Conservation (phyloP, 2,329 filamentous ascomycete genomes). For the Botrytis deweyae region DNA sequence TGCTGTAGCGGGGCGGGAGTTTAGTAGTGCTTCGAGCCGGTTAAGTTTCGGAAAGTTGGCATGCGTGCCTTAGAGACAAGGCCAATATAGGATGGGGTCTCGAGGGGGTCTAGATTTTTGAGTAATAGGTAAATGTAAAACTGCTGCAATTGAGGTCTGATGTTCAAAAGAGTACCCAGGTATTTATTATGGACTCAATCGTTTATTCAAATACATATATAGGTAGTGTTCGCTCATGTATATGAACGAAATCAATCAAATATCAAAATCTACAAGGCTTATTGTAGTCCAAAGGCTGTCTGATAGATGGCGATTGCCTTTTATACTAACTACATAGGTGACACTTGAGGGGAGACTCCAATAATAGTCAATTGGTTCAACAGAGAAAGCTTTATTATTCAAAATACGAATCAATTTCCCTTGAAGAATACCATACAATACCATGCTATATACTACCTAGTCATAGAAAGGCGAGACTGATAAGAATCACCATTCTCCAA, state of each 20-base stretch:
- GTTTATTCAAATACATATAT: neutral
- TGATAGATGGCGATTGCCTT: neutral
- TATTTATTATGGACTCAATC: neutral
- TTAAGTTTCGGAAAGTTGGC: neutral
- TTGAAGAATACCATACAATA: neutral
- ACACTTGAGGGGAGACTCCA: neutral
- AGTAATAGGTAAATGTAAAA: neutral
- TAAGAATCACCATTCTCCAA: neutral
- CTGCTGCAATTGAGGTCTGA: neutral
- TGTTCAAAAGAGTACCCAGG: neutral
- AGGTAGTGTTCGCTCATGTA: neutral
- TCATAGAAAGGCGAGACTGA: neutral
- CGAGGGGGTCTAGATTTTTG: neutral
- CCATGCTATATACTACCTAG: neutral
- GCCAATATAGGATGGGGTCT: neutral
- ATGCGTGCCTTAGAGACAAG: neutral
- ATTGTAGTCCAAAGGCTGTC: neutral
- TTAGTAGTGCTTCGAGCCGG: neutral
- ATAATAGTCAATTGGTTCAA: neutral
- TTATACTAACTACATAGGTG: neutral
- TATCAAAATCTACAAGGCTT: neutral
- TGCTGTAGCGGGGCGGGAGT: slow-evolving; percentile 9
- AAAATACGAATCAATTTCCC: neutral
- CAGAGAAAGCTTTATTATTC: neutral
- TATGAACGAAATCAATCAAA: neutral